Percentiles rank a stretch among this genome's conserved stretches.
Conservation (phyloP, 345 rosid species). For the Citrus australasica region DNA sequence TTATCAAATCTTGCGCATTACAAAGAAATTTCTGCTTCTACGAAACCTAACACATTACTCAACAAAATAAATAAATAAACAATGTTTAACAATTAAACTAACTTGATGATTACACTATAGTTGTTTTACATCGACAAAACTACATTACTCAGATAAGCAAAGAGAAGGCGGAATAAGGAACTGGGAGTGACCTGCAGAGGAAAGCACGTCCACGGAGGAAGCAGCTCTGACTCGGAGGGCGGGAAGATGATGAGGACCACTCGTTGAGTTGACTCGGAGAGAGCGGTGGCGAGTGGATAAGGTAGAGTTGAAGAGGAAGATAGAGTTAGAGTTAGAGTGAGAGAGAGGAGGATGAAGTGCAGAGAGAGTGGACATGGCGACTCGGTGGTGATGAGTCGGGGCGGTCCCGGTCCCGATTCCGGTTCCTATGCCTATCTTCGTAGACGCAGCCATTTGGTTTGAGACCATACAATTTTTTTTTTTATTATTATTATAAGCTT, state of each 20-base stretch:
- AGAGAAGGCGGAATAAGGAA: neutral
- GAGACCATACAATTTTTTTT: slow-evolving; percentile 39
- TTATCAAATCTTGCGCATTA: neutral
- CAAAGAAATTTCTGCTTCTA: neutral
- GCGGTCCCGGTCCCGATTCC: slow-evolving; percentile 26
- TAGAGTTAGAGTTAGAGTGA: slow-evolving; percentile 12
- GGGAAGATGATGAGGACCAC: slow-evolving; percentile 30
- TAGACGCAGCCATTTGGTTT: slow-evolving; percentile 33
- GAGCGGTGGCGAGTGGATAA: slow-evolving; percentile 32
- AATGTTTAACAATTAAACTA: neutral
- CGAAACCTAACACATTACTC: neutral
- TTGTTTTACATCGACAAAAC: neutral
- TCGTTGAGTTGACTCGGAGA: slow-evolving; percentile 32
- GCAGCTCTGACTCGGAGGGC: slow-evolving; percentile 67
- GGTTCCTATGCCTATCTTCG: slow-evolving; percentile 32
- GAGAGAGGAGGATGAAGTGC: slow-evolving; percentile 32
- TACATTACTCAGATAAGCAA: neutral
- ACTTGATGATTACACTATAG: neutral
- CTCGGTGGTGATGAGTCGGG: slow-evolving; percentile 23
- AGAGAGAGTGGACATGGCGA: slow-evolving; percentile 34
- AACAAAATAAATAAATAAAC: neutral
- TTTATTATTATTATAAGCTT: too few species aligned
- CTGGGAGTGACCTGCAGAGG: slow-evolving; percentile 39
- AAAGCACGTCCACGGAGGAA: slow-evolving; percentile 43
- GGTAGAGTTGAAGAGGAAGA: slow-evolving; percentile 40